Percentiles rank a stretch among this genome's conserved stretches.
phyloP scores from a whole-genome alignment of 164 flowering plant genomes.

The Dillenia turbinata region DNA sequence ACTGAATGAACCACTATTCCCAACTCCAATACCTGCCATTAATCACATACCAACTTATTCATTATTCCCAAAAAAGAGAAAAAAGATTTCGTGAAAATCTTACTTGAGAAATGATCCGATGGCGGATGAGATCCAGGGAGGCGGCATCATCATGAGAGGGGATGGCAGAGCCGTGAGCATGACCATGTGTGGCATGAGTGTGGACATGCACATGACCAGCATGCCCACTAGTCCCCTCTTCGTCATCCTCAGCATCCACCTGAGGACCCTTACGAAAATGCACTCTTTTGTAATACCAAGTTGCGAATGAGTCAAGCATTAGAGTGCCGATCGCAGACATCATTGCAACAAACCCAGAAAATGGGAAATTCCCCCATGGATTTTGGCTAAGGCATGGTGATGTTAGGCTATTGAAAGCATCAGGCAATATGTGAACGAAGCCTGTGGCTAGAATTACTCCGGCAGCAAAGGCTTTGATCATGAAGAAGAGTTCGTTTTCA shows the following conservation, averaged over 20 bases:
- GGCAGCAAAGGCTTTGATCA: conserved; percentile 41
- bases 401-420: conserved; percentile 19
- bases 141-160: background rate
- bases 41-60: background rate
- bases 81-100: background rate
- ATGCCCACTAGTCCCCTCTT: conserved; percentile 17
- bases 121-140: conserved; percentile 20
- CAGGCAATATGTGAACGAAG: conserved; percentile 33
- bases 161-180: conserved; percentile 37
- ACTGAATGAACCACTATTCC: conserved; percentile 13
- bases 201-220: conserved; percentile 39
- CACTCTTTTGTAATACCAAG: conserved; percentile 21
- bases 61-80: background rate
- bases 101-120: conserved; percentile 46
- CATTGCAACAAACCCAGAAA: conserved; percentile 39
- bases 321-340: conserved; percentile 26
- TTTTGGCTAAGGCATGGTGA: conserved; percentile 23
- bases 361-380: conserved; percentile 34
- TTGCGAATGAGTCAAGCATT: conserved; percentile 28
- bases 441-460: conserved; percentile 41
- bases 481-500: conserved; percentile 31
- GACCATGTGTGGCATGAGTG: conserved; percentile 41
- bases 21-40: conserved; percentile 17
- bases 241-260: conserved; percentile 10
- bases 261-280: conserved; percentile 5